Evolutionary conservation across 768 basidiomycete species (phyloP).

Genomic region (Mycena vulgaris): DNA sequence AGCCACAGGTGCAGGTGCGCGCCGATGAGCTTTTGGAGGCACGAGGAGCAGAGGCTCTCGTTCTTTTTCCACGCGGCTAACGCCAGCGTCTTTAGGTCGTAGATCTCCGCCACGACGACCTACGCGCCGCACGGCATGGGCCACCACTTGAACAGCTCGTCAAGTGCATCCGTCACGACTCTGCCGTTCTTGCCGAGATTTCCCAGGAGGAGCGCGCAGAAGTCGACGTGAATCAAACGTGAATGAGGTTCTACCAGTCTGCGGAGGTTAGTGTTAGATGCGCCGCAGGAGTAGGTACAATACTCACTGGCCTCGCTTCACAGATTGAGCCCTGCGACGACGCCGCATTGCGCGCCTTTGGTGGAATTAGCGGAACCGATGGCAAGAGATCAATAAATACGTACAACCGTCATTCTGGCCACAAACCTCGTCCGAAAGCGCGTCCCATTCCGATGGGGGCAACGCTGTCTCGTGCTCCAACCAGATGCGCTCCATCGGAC

Average conservation of each 20-base stretch:
- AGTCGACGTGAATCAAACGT: slow-evolving; percentile 23
- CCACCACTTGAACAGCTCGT: slow-evolving; percentile 24
- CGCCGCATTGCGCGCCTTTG: too few relatives aligned
- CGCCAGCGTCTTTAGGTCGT: not conserved
- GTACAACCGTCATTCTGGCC: too few relatives aligned
- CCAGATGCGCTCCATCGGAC: slow-evolving; percentile 3
- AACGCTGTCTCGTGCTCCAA: not conserved
- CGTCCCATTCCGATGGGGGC: too few relatives aligned
- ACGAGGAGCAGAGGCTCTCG: not conserved
- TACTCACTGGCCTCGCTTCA: too few relatives aligned
- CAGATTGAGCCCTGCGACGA: too few relatives aligned
- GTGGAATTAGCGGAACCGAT: too few relatives aligned
- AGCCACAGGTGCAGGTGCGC: slow-evolving; percentile 3
- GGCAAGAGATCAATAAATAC: too few relatives aligned
- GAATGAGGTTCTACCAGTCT: slow-evolving; percentile 9
- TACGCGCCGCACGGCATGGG: not conserved
- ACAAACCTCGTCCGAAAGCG: too few relatives aligned
- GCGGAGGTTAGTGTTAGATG: not conserved
- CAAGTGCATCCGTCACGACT: slow-evolving; percentile 7
- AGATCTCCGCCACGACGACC: not conserved
- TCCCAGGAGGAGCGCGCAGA: slow-evolving; percentile 8
- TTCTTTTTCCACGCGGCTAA: not conserved
- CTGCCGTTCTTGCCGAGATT: slow-evolving; percentile 7
- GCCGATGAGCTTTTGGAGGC: not conserved
- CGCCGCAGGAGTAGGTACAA: too few relatives aligned